Conservation (phyloP, 179 eudicot species). For the Spinacia oleracea region DNA sequence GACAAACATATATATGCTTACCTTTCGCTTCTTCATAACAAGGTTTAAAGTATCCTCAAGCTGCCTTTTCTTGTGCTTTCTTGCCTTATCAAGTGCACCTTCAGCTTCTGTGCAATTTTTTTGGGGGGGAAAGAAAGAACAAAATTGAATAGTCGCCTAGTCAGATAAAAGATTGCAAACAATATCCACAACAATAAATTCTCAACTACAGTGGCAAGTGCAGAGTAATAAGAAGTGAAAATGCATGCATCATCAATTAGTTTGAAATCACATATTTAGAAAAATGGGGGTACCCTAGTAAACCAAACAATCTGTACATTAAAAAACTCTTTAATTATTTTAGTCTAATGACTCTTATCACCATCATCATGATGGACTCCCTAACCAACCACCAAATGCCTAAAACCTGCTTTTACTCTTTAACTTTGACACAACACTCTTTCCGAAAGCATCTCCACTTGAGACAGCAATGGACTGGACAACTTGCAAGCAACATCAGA, state of each 20-base stretch:
- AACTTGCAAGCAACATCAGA: background rate
- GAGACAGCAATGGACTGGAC: background rate
- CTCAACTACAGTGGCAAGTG: slow-evolving; percentile 6
- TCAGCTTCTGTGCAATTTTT: slow-evolving; percentile 72
- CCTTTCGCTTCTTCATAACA: slow-evolving; percentile 89
- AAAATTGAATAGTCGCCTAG: background rate
- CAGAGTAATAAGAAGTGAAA: background rate
- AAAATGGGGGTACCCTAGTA: background rate
- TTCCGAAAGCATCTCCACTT: slow-evolving; percentile 6
- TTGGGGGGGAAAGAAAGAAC: background rate
- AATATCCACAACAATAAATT: background rate
- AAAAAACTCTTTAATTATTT: background rate
- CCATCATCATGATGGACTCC: background rate
- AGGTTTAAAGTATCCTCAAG: slow-evolving; percentile 89
- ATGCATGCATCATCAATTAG: background rate
- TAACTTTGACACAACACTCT: background rate
- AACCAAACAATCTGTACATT: background rate
- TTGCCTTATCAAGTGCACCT: slow-evolving; percentile 97
- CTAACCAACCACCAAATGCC: background rate
- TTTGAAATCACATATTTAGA: background rate
- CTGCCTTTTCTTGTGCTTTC: slow-evolving; percentile 98
- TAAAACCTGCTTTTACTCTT: background rate
- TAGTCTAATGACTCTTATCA: slow-evolving; percentile 1
- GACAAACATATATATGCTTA: slow-evolving; percentile 24
- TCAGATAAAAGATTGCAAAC: slow-evolving; percentile 1